These are phyloP conservation scores for Tanacetum coccineum DNA, from an alignment of 129 eudicot genomes.

Conservation along the genomic window DNA sequence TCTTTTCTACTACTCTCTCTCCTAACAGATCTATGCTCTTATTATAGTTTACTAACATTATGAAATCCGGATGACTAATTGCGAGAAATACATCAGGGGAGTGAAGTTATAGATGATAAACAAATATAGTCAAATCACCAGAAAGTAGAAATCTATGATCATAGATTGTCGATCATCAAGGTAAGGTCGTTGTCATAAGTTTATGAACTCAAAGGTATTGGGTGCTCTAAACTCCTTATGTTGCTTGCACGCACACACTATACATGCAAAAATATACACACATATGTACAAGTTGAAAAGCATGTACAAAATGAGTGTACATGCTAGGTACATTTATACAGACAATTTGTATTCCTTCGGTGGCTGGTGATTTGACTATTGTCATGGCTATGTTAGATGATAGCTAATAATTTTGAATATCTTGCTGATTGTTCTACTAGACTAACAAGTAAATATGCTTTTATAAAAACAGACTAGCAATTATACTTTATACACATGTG, in stretches of 20 bases:
- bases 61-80: no score
- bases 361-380: constrained; percentile 13
- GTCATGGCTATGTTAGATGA: constrained; percentile 3
- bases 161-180: not conserved
- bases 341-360: not conserved
- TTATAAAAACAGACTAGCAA: no score
- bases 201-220: no score
- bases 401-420: no score
- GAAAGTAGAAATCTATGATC: constrained; percentile 15
- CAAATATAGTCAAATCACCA: not conserved
- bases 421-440: no score
- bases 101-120: constrained; percentile 2
- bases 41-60: not conserved
- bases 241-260: not conserved
- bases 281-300: not conserved
- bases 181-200: no score
- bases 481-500: not conserved
- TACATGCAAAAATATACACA: not conserved
- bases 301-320: not conserved
- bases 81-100: constrained; percentile 3
- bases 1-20: not conserved
- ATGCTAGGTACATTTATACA: not conserved
- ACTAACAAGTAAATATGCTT: no score
- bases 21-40: not conserved
- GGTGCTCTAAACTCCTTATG: no score